Evolutionary conservation across 202 grass and related monocot genomes (phyloP).

Genomic region (Setaria italica): DNA sequence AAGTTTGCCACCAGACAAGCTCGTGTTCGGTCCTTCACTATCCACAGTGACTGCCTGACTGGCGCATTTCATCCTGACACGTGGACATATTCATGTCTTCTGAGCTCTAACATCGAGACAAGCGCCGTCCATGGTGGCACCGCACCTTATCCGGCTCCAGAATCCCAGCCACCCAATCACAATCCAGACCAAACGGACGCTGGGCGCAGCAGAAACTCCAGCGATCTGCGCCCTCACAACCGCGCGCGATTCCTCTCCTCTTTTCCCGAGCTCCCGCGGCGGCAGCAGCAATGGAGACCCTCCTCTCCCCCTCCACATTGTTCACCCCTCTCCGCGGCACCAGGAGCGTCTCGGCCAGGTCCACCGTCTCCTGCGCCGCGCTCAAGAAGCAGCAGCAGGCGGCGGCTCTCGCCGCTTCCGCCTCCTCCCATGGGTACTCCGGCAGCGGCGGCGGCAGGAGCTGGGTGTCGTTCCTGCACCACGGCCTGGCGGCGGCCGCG

Average conservation of each 20-base stretch:
- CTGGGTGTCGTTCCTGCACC: conserved; percentile 74
- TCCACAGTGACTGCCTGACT: neutral
- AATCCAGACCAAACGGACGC: conserved; percentile 52
- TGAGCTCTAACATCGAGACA: neutral
- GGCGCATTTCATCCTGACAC: neutral
- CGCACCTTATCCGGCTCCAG: conserved; percentile 73
- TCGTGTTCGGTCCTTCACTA: neutral
- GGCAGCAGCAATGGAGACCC: conserved; percentile 62
- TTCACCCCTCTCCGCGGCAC: conserved; percentile 48
- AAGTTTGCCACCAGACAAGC: too few relatives aligned
- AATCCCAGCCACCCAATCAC: conserved; percentile 87
- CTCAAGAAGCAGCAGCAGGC: conserved; percentile 35
- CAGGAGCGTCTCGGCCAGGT: conserved; percentile 39
- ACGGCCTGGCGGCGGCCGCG: conserved; percentile 75
- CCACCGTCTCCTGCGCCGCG: conserved; percentile 49
- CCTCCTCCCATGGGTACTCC: neutral
- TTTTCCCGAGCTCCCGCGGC: neutral
- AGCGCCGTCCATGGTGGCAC: conserved; percentile 29
- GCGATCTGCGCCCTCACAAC: conserved; percentile 30
- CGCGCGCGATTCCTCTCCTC: neutral
- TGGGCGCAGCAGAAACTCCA: conserved; percentile 33
- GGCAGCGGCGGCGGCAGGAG: conserved; percentile 12
- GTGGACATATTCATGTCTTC: neutral
- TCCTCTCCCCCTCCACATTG: conserved; percentile 66
- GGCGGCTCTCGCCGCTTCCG: neutral